Evolutionary conservation across 345 rosid species (phyloP).

Genomic region (Citrus reticulata): DNA sequence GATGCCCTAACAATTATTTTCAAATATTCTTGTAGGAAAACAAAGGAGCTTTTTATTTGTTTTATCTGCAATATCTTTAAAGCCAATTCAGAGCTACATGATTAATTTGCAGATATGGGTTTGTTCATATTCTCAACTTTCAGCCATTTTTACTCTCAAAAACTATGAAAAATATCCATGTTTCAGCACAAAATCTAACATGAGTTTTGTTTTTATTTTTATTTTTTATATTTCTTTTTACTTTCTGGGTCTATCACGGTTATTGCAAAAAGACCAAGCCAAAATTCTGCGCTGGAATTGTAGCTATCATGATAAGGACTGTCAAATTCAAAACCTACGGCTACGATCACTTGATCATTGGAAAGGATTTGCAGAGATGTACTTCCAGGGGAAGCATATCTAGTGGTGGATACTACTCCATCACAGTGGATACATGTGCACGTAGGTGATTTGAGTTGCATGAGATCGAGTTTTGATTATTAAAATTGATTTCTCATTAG

Average conservation of each 20-base stretch:
- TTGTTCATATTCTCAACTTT: background rate
- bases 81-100: background rate
- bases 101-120: background rate
- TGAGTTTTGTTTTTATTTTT: too few species aligned
- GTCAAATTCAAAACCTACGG: constrained; percentile 39
- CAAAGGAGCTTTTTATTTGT: background rate
- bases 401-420: constrained; percentile 17
- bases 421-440: constrained; percentile 7
- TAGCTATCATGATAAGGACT: constrained; percentile 40
- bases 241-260: constrained; percentile 1
- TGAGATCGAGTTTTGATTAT: background rate
- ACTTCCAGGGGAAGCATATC: constrained; percentile 1
- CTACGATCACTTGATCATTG: constrained; percentile 20
- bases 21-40: background rate
- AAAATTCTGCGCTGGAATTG: constrained; percentile 34
- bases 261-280: constrained; percentile 23
- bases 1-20: background rate
- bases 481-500: constrained; percentile 5
- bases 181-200: too few species aligned
- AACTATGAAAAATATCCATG: constrained; percentile 8
- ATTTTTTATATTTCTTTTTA: background rate
- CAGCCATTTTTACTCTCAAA: background rate
- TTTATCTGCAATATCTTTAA: background rate
- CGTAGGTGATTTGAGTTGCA: constrained; percentile 7
- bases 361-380: background rate